Base-by-base conservation (phyloP, 2,329 filamentous ascomycete species). In the Thielaviopsis ethacetica region DNA sequence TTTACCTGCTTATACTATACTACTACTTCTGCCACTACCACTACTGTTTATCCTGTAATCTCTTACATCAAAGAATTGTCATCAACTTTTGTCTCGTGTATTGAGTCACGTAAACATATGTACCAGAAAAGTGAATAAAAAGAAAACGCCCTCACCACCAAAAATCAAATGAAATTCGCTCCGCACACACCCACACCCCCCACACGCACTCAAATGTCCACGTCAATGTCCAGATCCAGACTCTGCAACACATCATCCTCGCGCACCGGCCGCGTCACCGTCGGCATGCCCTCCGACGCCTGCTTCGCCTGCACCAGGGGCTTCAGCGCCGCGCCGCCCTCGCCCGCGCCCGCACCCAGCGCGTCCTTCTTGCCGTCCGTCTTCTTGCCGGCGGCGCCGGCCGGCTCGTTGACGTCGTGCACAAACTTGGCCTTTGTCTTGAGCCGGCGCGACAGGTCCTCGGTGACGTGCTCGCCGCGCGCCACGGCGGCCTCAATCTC, bases 171-270 rank as follows among this genome's bases (percentile, higher is more conserved):
- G 41, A 41, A 38, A 58, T n/a, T 12, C 24, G 2, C 4, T 17
- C 38, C 38, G 10, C 41, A 38, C 55, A 56, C 13, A 41, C 17
- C 24, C 24, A 26, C 6, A 3, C 10, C 24, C 19, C 17, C 22
- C 21, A 3, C 21, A 13, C 21, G 17, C 17, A 13, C 26, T 24
- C 21, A 10, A 56, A 61, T 56, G 10, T 95, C 90, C 65, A 95
- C 84, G 65, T 97, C 91, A 68, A 97, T 89, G 27, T 89, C 91
- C 65, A 97, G 73, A 69, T 97, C 93, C 74, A 97, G 75, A 26
- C 83, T 80, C 1, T 86, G 90, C 70, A 97, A 91, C 59, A 96
- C 86, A 67, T 97, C 93, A 67, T 97, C 93, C 62, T 95, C 91
- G 75, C 86, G 85, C 60, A 90, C 80, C 30, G 85, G 84, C 71